phyloP scores from a whole-genome alignment of 345 rosid genomes.

The Rubroshorea leprosula region DNA sequence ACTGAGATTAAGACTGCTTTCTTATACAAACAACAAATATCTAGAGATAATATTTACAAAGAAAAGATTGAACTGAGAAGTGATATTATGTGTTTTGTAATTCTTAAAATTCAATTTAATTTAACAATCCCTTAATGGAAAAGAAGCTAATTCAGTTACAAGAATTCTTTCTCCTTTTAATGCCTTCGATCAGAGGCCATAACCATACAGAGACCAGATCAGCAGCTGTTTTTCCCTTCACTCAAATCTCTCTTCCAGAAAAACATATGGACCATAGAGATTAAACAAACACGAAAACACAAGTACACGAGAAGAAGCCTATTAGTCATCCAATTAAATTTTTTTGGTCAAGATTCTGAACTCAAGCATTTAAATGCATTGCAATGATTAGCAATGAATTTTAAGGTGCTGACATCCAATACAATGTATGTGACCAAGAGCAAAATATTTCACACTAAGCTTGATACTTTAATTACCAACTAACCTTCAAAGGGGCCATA shows the following conservation, averaged over 20 bases:
- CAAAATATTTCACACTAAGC: neutral
- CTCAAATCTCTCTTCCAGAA: too few species aligned
- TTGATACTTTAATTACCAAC: slow-evolving; percentile 10
- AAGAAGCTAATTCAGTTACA: too few species aligned
- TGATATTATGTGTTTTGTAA: neutral
- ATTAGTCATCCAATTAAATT: neutral
- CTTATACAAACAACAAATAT: neutral
- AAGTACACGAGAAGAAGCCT: neutral
- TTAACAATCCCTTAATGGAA: too few species aligned
- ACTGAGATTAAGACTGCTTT: slow-evolving; percentile 5
- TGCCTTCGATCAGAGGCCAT: neutral
- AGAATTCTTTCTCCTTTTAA: too few species aligned
- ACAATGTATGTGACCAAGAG: neutral
- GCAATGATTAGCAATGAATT: neutral
- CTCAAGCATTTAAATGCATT: neutral
- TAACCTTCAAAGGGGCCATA: slow-evolving; percentile 96
- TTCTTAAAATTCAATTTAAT: too few species aligned
- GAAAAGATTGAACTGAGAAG: neutral
- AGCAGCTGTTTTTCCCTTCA: neutral
- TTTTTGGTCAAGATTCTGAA: neutral
- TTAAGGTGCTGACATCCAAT: neutral
- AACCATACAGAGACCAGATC: too few species aligned
- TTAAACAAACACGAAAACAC: neutral
- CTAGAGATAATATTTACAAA: neutral
- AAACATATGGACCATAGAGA: neutral